Base-by-base conservation (phyloP, 805 yeast species). In the Kodamaea restingae region DNA sequence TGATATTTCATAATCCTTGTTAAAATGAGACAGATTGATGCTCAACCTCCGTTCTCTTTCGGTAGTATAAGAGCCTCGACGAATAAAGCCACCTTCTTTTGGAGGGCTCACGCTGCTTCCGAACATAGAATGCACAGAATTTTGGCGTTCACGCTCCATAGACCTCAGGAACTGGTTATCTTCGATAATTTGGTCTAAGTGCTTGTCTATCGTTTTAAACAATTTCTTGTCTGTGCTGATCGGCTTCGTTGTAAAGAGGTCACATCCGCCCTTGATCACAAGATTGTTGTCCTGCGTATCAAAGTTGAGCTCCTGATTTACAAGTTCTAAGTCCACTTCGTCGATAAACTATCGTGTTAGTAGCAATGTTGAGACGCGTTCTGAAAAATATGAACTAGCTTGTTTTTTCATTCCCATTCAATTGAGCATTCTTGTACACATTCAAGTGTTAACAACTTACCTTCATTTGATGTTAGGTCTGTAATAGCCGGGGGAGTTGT, bases 171-270 rank as follows among this genome's bases (percentile, higher is more conserved):
- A 51, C 43, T 68, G 70, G 40, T 67, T 66, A 44, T 71, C 76
- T 45, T 70, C 70, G 36, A 71, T 52, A 17, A 68, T 62, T 39
- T 69, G 74, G 44, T 82, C 84, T 42, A 87, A 71, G 53, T 86
- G 91, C 49, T 82, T 79, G 56, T 88, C 97, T 31, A 93, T 80
- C 0, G 90, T 80, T 60, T 88, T 87, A 68, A 85, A 88, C 20
- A 91, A 73, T 61, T 90, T 90, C 50, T 88, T 75, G 61, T 93
- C 98, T 1, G 91, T 75, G 1, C 93, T 87, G 17, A 90, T 87
- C 1, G 96, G 88, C 54, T 91, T 93, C 2, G 98, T 93, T 1
- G 98, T 86, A 55, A 88, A 93, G 35, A 93, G 73, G 56, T 93
- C 98, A 57, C 96, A 82, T 18, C 95, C 88, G 9, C 97, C 98